Evolutionary conservation across 1,139 yeast genomes (phyloP), one percentile per base, ranked within the genome.

Genomic region (Yamadazyma triangularis): DNA sequence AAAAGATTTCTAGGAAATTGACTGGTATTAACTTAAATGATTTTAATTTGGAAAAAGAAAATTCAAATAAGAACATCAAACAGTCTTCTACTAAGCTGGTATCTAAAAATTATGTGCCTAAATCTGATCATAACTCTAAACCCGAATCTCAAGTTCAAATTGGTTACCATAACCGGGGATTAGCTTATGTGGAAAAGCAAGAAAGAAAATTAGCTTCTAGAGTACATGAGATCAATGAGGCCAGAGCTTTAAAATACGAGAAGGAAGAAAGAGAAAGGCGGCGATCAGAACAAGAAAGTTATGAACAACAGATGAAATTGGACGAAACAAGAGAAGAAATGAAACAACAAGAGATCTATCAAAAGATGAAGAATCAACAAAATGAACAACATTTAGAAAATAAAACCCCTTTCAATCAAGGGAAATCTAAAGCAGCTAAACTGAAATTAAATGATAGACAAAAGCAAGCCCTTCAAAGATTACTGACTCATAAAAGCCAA

Each of bases 141-240:
- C n/a, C 21, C 21, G 7, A 18, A 8, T 18, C 10, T 18, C 21
- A 7, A 18, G n/a, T 10, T 21, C 6, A 21, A 21, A 11, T 33
- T 9, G 15, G 15, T 13, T 28, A 32, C 20, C 28, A 39, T 4
- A 30, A 35, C 22, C 8, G n/a, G n/a, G 23, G 23, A 21, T 36
- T 53, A 26, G 51, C 48, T n/a, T 40, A 45, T 9, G 33, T 40
- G 40, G 40, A 34, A 26, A 27, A 32, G 27, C 55, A 39, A 24
- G 65, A 59, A 39, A 43, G 64, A 21, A 56, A 56, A 27, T 45
- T 60, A 27, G 64, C 64, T 3, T 52, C 49, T 9, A 54, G 48
- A 38, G 64, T 59, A 3, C 56, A 48, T 29, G 47, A 44, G 26
- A 44, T 42, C 29, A 60, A 59, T 39, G 63, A 56, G 32, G 56